Conservation (phyloP, 2,329 filamentous ascomycete species). For the Thelonectria rubi region DNA sequence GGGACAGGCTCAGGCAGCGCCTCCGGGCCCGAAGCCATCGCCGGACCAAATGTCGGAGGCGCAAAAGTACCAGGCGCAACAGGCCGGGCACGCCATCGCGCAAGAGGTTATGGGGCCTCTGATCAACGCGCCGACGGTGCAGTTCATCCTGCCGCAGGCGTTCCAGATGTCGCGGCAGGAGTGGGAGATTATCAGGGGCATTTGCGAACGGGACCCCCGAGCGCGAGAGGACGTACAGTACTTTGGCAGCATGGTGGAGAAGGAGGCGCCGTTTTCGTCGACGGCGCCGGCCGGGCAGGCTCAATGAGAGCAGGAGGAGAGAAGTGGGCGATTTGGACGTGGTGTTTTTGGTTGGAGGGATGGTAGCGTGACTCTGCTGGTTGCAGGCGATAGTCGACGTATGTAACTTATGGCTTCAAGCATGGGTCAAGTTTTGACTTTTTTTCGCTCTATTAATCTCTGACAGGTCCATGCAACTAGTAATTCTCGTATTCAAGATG, state of each 20-base stretch:
- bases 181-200: constrained; percentile 75
- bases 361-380: too few species aligned
- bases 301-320: constrained; percentile 16
- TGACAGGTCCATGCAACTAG: too few species aligned
- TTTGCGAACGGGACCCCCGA: constrained; percentile 72
- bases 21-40: constrained; percentile 28
- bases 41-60: constrained; percentile 44
- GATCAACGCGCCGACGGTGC: constrained; percentile 70
- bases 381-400: too few species aligned
- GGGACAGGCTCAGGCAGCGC: constrained; percentile 15
- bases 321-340: too few species aligned
- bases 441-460: too few species aligned
- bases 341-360: too few species aligned
- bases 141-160: constrained; percentile 75
- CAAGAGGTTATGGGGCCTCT: constrained; percentile 70
- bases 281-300: constrained; percentile 20
- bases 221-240: constrained; percentile 70
- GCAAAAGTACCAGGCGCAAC: constrained; percentile 54
- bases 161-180: constrained; percentile 75
- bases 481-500: too few species aligned
- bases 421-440: too few species aligned
- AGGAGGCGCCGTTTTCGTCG: constrained; percentile 48
- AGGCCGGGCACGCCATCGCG: constrained; percentile 65
- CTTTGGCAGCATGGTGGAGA: constrained; percentile 64
- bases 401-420: too few species aligned